Base-by-base conservation (phyloP, 2,329 filamentous ascomycete genomes). In the Penicillium rolfsii region DNA sequence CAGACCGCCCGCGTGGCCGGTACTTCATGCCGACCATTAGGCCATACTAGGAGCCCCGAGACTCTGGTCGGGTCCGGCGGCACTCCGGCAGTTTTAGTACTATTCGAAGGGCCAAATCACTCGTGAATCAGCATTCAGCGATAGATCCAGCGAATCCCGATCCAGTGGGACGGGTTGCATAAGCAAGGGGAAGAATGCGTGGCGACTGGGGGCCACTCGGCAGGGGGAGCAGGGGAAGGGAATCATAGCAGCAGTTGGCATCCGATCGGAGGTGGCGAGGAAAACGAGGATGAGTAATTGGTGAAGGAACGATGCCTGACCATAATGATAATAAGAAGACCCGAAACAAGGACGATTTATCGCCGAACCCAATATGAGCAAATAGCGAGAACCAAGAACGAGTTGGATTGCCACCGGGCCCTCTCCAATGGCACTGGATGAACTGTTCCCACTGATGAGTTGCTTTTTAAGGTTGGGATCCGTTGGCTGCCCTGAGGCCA, bases 401-500 rank as follows among this genome's bases (percentile, higher is more conserved):
- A 22, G 8, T 14, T 26, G 8, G 2, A 30, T 48, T 48, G 45
- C 45, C 45, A 48, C 45, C 14, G 4, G 14, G 22, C 11, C 2
- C 38, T n/a, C n/a, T 8, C 28, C 5, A 9, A n/a, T 1, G 1
- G 28, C 5, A 30, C 5, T 30, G 28, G 28, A 33, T 33, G 30
- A 33, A 33, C 5, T 33, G 28, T 30, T 30, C 28, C 4, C 12
- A 36, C 12, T 14, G 35, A 36, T 36, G 35, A 36, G 12, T 33
- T 33, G 35, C 12, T 36, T 36, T 48, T 48, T 48, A 30, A 48
- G 45, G 45, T 48, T 48, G 45, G 22, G 26, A 28, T 48, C 45
- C 11, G 45, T 48, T 48, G 45, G 45, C 26, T 48, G 45, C 45
- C 45, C 45, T 30, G 43, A 46, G 24, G 43, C 24, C 45, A n/a